Evolutionary conservation across 2,329 filamentous ascomycete species (phyloP).

Genomic region (Hortaea sp.): DNA sequence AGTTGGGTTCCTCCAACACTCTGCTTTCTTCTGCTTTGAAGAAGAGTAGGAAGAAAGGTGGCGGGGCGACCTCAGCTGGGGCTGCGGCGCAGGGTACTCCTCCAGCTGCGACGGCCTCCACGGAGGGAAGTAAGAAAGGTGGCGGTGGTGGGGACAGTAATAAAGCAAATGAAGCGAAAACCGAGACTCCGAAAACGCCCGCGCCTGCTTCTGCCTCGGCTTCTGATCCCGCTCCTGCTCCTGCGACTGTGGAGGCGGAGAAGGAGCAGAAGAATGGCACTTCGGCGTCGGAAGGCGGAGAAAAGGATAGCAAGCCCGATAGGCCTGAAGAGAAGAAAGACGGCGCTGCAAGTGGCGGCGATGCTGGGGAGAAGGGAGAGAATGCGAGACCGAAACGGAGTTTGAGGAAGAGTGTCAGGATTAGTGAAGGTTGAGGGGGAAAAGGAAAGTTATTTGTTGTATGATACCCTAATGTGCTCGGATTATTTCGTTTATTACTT

Average conservation of each 20-base stretch:
- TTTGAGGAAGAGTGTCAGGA: constrained; percentile 23
- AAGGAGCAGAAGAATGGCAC: constrained; percentile 2
- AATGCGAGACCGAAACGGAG: constrained; percentile 16
- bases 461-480: too few species aligned
- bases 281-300: constrained; percentile 1
- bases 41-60: not conserved
- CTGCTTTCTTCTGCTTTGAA: constrained; percentile 1
- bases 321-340: constrained; percentile 2
- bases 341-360: constrained; percentile 1
- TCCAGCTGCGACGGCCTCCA: constrained; percentile 5
- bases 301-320: not conserved
- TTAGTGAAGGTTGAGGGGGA: constrained; percentile 14
- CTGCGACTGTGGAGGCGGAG: constrained; percentile 2
- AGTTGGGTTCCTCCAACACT: not conserved
- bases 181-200: not conserved
- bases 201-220: not conserved
- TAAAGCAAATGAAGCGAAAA: too few species aligned
- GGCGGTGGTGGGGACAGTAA: not conserved
- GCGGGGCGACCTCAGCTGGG: not conserved
- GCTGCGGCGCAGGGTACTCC: not conserved
- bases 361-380: constrained; percentile 4
- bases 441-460: too few species aligned
- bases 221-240: not conserved
- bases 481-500: too few species aligned
- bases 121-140: not conserved